These are phyloP conservation scores for Coniella lustricola DNA, from an alignment of 2,329 filamentous ascomycete genomes.

Conservation along the genomic window DNA sequence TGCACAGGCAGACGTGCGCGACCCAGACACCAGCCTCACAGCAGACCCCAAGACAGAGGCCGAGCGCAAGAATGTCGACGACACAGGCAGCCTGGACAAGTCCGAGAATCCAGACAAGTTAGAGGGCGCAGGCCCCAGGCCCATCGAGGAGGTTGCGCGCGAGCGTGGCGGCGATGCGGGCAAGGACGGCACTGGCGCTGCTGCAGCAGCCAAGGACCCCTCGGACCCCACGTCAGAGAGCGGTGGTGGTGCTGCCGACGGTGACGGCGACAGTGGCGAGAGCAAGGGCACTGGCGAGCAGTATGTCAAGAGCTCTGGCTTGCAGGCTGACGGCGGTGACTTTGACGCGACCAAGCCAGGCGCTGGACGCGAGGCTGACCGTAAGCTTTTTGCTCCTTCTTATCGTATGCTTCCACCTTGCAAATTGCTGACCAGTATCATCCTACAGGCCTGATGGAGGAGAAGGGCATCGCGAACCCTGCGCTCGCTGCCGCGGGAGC, in stretches of 20 bases:
- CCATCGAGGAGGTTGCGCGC: slow-evolving; percentile 31
- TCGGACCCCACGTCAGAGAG: too few relatives aligned
- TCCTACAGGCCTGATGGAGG: slow-evolving; percentile 42
- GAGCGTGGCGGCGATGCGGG: slow-evolving; percentile 27
- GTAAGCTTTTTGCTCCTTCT: slow-evolving; percentile 34
- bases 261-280: slow-evolving; percentile 16
- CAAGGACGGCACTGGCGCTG: slow-evolving; percentile 2
- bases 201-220: too few relatives aligned
- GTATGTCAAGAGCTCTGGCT: slow-evolving; percentile 50
- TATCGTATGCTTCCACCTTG: neutral
- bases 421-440: neutral
- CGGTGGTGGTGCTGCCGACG: neutral
- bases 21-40: slow-evolving; percentile 28
- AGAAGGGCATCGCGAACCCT: slow-evolving; percentile 39
- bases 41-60: slow-evolving; percentile 23
- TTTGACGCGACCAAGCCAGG: slow-evolving; percentile 59
- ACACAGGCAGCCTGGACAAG: slow-evolving; percentile 26
- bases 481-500: slow-evolving; percentile 17
- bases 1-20: slow-evolving; percentile 35
- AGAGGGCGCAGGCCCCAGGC: slow-evolving; percentile 37
- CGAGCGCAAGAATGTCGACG: slow-evolving; percentile 29
- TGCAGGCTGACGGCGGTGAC: slow-evolving; percentile 58
- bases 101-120: slow-evolving; percentile 28
- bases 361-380: slow-evolving; percentile 59
- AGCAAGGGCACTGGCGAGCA: slow-evolving; percentile 47